phyloP scores from a whole-genome alignment of 2,329 filamentous ascomycete genomes.

The Pestalotiopsis sp. region DNA sequence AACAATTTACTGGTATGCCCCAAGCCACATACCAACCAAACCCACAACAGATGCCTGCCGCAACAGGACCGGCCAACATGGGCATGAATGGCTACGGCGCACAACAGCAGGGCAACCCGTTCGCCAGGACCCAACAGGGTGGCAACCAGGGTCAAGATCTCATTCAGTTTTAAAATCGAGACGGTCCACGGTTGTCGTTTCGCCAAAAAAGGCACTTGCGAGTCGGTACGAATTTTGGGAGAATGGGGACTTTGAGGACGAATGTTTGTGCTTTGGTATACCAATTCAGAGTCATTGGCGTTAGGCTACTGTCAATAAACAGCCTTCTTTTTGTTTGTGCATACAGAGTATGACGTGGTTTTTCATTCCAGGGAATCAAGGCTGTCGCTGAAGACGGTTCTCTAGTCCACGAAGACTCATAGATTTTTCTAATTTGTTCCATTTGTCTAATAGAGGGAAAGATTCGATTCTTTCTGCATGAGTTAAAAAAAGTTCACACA shows the following conservation, averaged over 20 bases:
- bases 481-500: too few relatives aligned
- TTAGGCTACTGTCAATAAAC: constrained; percentile 9
- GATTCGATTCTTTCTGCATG: too few relatives aligned
- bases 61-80: constrained; percentile 59
- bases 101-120: constrained; percentile 53
- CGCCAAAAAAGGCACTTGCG: background rate
- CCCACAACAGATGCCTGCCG: constrained; percentile 51
- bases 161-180: constrained; percentile 59
- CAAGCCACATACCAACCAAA: constrained; percentile 52
- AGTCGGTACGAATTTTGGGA: background rate
- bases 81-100: constrained; percentile 53
- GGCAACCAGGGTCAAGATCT: constrained; percentile 57
- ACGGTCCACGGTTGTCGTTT: background rate
- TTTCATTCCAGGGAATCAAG: background rate
- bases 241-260: background rate
- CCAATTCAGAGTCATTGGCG: constrained; percentile 7
- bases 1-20: constrained; percentile 81
- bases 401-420: background rate
- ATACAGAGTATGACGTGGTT: background rate
- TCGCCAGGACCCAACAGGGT: constrained; percentile 53
- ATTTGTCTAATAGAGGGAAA: background rate
- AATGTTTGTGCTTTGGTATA: constrained; percentile 1
- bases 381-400: background rate
- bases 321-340: background rate
- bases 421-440: background rate